A percentile compares a stretch with the other conserved stretches of the same genome.
Conservation (phyloP, 2,329 filamentous ascomycete genomes). For the Verticillium isaacii region DNA sequence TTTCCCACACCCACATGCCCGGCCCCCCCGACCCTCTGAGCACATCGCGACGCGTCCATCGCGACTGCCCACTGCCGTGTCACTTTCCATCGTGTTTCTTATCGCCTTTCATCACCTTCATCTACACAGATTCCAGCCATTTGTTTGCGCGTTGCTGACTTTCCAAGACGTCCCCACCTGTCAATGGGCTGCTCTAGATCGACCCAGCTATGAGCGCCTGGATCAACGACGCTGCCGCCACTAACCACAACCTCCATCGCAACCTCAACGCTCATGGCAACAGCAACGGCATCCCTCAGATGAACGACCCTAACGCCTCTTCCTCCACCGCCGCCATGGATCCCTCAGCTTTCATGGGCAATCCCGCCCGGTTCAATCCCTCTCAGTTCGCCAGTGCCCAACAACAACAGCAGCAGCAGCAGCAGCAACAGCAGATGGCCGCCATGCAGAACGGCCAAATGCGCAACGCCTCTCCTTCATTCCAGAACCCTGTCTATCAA, state of each 20-base stretch:
- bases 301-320: slow-evolving; percentile 54
- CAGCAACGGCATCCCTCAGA: slow-evolving; percentile 63
- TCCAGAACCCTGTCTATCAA: slow-evolving; percentile 74
- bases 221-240: slow-evolving; percentile 66
- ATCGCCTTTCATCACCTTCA: slow-evolving; percentile 16
- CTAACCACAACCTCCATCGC: slow-evolving; percentile 55
- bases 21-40: background rate
- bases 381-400: slow-evolving; percentile 51
- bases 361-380: slow-evolving; percentile 55
- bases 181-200: slow-evolving; percentile 44
- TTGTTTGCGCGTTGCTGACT: slow-evolving; percentile 40
- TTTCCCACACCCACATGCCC: background rate
- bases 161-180: slow-evolving; percentile 33
- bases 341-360: slow-evolving; percentile 59
- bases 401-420: slow-evolving; percentile 16
- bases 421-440: slow-evolving; percentile 42
- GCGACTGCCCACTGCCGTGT: background rate
- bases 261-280: slow-evolving; percentile 65
- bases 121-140: slow-evolving; percentile 36
- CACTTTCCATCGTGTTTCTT: background rate
- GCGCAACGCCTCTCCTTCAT: slow-evolving; percentile 77
- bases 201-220: slow-evolving; percentile 63
- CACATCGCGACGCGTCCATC: background rate
- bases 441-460: slow-evolving; percentile 77
- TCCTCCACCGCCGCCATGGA: slow-evolving; percentile 57